Evolutionary conservation across 257 asterid genomes (phyloP).

Genomic region (Ballota nigra): DNA sequence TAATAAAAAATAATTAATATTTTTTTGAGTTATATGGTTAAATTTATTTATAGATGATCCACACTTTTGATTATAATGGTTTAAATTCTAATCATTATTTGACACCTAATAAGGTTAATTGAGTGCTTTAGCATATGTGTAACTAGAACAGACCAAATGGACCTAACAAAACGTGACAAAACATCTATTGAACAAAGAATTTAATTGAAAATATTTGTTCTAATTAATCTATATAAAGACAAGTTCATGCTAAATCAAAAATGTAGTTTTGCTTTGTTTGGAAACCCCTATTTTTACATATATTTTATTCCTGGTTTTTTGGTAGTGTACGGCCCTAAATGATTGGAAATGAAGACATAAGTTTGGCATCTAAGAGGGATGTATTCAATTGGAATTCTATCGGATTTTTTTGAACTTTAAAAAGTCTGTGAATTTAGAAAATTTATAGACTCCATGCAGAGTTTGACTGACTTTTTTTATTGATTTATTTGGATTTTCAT

Average conservation of each 20-base stretch:
- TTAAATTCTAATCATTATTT: constrained; percentile 33
- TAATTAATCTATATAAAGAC: neutral
- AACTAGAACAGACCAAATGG: constrained; percentile 24
- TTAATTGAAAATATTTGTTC: neutral
- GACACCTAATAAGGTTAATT: constrained; percentile 32
- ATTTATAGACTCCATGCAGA: too few species aligned
- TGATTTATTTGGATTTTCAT: too few species aligned
- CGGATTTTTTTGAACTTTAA: too few species aligned
- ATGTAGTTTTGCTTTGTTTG: neutral
- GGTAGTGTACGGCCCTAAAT: constrained; percentile 12
- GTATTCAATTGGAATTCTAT: too few species aligned
- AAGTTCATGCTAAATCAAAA: neutral
- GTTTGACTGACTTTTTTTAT: too few species aligned
- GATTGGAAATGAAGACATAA: constrained; percentile 14
- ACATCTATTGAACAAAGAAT: neutral
- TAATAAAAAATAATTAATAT: too few species aligned
- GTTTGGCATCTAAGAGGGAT: constrained; percentile 21
- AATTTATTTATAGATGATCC: too few species aligned
- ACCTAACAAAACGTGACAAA: constrained; percentile 23
- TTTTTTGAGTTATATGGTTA: too few species aligned
- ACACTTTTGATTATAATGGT: too few species aligned
- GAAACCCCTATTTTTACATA: too few species aligned
- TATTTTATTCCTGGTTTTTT: constrained; percentile 13
- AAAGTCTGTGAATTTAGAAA: too few species aligned
- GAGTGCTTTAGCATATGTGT: constrained; percentile 21